Evolutionary conservation across 345 rosid species (phyloP), one percentile per base, ranked within the genome.

Genomic region (Trapa incisa): DNA sequence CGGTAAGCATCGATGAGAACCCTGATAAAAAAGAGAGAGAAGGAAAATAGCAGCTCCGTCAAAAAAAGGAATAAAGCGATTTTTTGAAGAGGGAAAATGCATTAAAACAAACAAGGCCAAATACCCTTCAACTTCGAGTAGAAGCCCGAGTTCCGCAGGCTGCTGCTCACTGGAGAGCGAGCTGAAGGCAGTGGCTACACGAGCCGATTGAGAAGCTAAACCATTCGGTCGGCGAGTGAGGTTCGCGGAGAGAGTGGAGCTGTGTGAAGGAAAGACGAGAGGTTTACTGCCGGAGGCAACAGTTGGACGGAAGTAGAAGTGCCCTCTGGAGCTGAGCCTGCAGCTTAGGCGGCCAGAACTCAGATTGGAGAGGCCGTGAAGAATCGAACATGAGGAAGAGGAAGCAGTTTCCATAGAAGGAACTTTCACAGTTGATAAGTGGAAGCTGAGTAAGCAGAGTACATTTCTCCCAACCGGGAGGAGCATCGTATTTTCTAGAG

Each of bases 41-140:
- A 14, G 17, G 22, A 56, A 38, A 16, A 29, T 36, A 16, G 41
- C 36, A 52, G 22, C 56, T 5, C 22, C 56, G n/a, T 50, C 56
- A 50, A 16, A 5, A 17, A 16, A 57, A 68, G 50, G 42, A 38
- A 16, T 22, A 57, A 4, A 38, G 11, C 16, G 22, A 36, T 41
- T 2, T 41, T 2, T 8, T 29, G 33, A 32, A 63, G 35, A 15
- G 39, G 39, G 11, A 37, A 29, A 37, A 17, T 2, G 3, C 13
- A 15, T 8, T 17, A 22, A 22, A 3, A 22, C 42, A 37, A 64
- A 0, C 10, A 13, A 50, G 65, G 50, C 9, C 47, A 14, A 22
- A 37, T 81, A 92, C 98, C 96, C 96, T 70, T 92, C 98, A 74
- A 92, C 91, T 76, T 92, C 96, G 67, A 92, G 91, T 78, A 89